Base-by-base conservation (phyloP, 768 basidiomycete genomes). In the Suillus luteus region DNA sequence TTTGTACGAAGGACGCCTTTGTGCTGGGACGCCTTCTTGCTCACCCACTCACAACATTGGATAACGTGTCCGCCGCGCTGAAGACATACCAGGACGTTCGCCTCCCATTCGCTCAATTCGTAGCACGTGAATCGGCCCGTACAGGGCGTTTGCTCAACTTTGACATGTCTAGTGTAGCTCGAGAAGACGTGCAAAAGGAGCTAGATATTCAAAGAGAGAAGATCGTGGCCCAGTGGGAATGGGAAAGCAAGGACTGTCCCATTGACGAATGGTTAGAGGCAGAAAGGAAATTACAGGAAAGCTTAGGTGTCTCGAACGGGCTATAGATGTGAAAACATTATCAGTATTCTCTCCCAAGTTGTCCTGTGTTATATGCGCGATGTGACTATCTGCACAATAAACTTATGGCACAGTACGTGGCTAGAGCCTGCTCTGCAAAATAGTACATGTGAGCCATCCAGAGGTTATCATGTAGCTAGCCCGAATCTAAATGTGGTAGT, bases 11-110 rank as follows among this genome's bases (percentile, higher is more conserved):
- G 69, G 69, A 71, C 19, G 69, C 67, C 8, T 71, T 64, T 27
- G 41, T 71, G 7, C 72, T 71, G 9, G 72, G 72, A 11, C 69
- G 71, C 11, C 62, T 73, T 15, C 61, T 71, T 46, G 67, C 70
- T 1, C 72, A 73, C 27, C 70, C 71, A 40, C 64, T 71, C 1
- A 62, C 49, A 0, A 33, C 22, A 24, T 48, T 48, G 22, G 12
- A 48, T 24, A 48, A 24, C 5, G 22, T 48, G 2, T 12, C 46
- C 22, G 22, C 46, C 1, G 46, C 22, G 6, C 12, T 48, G 46
- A 48, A 48, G 22, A 22, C 6, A 48, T 63, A 3, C 52, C 70
- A 72, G 51, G 55, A 62, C 31, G 37, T 70, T 33, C 67, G 69
- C 9, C 64, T 70, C 12, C 69, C 68, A 5, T 67, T 70, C 57